Conservation (phyloP, 768 basidiomycete species). For the Aureoboletus auriporus region DNA sequence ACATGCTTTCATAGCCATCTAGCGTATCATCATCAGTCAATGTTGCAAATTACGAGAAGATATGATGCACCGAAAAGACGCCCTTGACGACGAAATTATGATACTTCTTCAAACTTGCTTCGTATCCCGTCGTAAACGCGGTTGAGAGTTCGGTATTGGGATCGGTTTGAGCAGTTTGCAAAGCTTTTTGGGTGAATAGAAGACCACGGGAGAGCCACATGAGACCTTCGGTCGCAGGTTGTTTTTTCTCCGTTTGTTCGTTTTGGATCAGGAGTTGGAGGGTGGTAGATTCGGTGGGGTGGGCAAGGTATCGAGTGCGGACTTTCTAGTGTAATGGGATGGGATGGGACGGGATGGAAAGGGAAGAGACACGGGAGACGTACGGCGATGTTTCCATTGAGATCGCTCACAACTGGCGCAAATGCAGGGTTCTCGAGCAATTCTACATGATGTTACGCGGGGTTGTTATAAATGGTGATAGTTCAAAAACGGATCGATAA, state of each 20-base stretch:
- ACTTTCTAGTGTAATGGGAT: constrained; percentile 66
- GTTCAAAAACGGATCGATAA: not conserved
- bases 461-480: no score
- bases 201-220: constrained; percentile 93
- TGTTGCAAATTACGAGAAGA: no score
- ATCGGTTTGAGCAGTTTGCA: constrained; percentile 69
- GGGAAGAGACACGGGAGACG: constrained; percentile 14
- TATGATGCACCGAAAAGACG: constrained; percentile 39
- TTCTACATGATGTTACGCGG: constrained; percentile 8
- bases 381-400: constrained; percentile 90
- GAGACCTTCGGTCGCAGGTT: constrained; percentile 83
- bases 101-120: constrained; percentile 73
- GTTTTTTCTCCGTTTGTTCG: constrained; percentile 86
- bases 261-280: constrained; percentile 80
- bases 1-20: constrained; percentile 60
- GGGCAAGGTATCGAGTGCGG: constrained; percentile 67
- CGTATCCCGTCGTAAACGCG: constrained; percentile 82
- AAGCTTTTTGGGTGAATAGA: constrained; percentile 81
- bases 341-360: not conserved
- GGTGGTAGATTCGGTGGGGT: constrained; percentile 63
- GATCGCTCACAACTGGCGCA: constrained; percentile 73
- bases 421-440: constrained; percentile 52
- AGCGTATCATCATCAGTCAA: not conserved
- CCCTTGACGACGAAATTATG: constrained; percentile 76
- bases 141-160: constrained; percentile 48